phyloP scores from a whole-genome alignment of 169 alveolate genomes.

The Toxoplasma gondii region DNA sequence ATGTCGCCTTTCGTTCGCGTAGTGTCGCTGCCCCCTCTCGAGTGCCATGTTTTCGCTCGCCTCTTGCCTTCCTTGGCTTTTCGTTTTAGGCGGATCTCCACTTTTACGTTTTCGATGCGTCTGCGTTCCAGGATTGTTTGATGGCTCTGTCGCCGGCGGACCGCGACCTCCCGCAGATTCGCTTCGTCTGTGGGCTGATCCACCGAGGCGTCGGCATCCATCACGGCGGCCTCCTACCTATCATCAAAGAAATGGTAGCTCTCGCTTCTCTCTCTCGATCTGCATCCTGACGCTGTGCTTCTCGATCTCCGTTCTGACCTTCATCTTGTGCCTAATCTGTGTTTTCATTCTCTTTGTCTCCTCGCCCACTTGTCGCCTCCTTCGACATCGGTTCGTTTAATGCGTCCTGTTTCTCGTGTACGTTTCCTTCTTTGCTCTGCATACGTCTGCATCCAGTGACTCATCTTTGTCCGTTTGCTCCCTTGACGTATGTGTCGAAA shows the following conservation, averaged over 20 bases:
- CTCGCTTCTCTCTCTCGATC: not conserved
- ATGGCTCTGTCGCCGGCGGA: conserved; percentile 51
- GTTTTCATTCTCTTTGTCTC: not conserved
- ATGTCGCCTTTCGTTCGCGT: too few species aligned
- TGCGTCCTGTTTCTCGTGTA: not conserved
- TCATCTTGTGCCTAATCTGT: not conserved
- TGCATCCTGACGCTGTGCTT: not conserved
- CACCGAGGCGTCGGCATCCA: conserved; percentile 97
- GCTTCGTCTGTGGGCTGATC: conserved; percentile 31
- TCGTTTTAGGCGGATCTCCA: not conserved
- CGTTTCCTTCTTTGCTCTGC: too few species aligned
- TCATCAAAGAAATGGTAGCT: conserved; percentile 94
- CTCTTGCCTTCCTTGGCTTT: too few species aligned
- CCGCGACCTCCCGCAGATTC: conserved; percentile 64
- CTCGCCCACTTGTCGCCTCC: not conserved
- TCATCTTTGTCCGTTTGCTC: too few species aligned
- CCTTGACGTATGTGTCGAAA: too few species aligned
- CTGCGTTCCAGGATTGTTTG: not conserved
- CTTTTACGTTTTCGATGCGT: not conserved
- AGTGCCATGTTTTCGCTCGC: too few species aligned
- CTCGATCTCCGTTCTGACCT: not conserved
- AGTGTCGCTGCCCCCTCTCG: too few species aligned
- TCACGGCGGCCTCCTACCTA: conserved; percentile 98
- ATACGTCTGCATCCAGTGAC: too few species aligned
- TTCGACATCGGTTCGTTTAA: not conserved